These are phyloP conservation scores for Vaccinium macrocarpon DNA, from an alignment of 148 eudicot genomes.

Conservation along the genomic window DNA sequence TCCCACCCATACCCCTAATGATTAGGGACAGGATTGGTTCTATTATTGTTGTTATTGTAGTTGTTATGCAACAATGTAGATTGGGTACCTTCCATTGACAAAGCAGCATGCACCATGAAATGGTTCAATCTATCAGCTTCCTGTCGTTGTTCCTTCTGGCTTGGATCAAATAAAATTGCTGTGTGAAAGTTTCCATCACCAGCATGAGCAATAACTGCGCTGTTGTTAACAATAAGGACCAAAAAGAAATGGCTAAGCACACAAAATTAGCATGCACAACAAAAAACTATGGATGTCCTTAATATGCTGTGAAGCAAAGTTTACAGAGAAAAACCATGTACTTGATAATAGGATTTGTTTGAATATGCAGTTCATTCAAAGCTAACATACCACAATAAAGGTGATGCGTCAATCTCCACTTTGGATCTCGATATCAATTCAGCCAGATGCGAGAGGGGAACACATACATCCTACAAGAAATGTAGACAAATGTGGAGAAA, in stretches of 20 bases:
- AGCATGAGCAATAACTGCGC: conserved; percentile 95
- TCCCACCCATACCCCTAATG: no score
- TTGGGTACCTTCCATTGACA: conserved; percentile 83
- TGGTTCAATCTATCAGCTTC: conserved; percentile 94
- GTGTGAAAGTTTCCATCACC: conserved; percentile 99
- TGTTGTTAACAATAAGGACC: conserved; percentile 28
- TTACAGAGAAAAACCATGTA: not conserved
- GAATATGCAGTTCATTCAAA: not conserved
- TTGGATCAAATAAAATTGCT: conserved; percentile 77
- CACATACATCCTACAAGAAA: conserved; percentile 84
- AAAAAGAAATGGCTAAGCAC: not conserved
- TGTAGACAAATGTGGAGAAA: conserved; percentile 1
- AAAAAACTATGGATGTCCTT: not conserved
- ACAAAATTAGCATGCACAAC: not conserved
- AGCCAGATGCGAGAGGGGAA: conserved; percentile 81
- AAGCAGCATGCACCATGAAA: conserved; percentile 84
- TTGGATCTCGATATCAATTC: conserved; percentile 89
- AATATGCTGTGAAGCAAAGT: not conserved
- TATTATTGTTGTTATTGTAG: no score
- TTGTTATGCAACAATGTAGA: not conserved
- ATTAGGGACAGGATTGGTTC: no score
- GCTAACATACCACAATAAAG: conserved; percentile 60
- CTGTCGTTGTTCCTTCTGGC: conserved; percentile 59
- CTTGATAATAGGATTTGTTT: not conserved
- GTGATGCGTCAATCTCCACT: conserved; percentile 75